A percentile compares a stretch with the other conserved stretches of the same genome.
phyloP scores from a whole-genome alignment of 2,329 filamentous ascomycete species.

The Alternaria tenuissima region DNA sequence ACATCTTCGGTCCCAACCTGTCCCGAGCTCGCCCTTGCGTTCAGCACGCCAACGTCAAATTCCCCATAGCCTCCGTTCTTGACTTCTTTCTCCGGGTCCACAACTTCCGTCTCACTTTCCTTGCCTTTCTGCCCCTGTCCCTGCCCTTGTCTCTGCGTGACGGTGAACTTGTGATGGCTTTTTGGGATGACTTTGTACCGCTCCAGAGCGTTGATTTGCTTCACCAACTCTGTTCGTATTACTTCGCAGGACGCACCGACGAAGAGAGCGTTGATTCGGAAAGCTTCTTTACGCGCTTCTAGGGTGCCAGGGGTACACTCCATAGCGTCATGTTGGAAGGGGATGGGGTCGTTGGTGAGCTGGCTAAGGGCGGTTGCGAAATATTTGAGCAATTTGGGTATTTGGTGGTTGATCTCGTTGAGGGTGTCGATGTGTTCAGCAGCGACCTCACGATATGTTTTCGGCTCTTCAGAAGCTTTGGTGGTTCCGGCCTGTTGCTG shows the following conservation, averaged over 20 bases:
- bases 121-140: conserved; percentile 11
- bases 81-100: conserved; percentile 37
- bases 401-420: conserved; percentile 37
- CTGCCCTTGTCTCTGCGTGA: conserved; percentile 7
- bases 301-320: conserved; percentile 40
- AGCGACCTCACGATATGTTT: conserved; percentile 43
- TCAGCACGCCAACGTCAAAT: conserved; percentile 89
- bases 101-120: conserved; percentile 17
- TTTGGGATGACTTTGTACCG: conserved; percentile 44
- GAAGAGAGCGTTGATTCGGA: conserved; percentile 64
- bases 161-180: conserved; percentile 30
- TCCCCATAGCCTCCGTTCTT: conserved; percentile 59
- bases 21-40: conserved; percentile 82
- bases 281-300: conserved; percentile 54
- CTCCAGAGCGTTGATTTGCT: conserved; percentile 43
- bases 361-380: conserved; percentile 82
- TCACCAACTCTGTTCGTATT: conserved; percentile 35
- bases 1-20: conserved; percentile 85
- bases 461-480: conserved; percentile 17
- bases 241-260: conserved; percentile 76
- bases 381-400: conserved; percentile 69
- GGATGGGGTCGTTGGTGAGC: conserved; percentile 59
- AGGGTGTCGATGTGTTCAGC: conserved; percentile 45
- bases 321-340: conserved; percentile 49
- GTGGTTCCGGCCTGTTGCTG: conserved; percentile 9